These are phyloP conservation scores for Xylariaceae sp. DNA, from an alignment of 2,329 filamentous ascomycete species.

Conservation along the genomic window DNA sequence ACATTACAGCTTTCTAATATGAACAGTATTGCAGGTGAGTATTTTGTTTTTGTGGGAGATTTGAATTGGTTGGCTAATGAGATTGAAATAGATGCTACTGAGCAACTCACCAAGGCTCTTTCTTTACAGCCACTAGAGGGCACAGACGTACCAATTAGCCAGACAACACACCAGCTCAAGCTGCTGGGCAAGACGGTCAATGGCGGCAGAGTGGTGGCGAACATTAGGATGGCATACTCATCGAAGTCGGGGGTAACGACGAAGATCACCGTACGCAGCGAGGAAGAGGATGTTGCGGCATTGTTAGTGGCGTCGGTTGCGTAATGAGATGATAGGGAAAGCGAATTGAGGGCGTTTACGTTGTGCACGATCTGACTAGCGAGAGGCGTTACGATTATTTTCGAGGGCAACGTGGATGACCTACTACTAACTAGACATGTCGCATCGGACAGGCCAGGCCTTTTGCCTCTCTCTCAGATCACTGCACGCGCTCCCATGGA, in stretches of 20 bases:
- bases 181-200: slow-evolving; percentile 91
- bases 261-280: slow-evolving; percentile 86
- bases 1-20: slow-evolving; percentile 81
- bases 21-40: slow-evolving; percentile 86
- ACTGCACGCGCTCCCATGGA: not conserved
- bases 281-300: slow-evolving; percentile 85
- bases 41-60: not conserved
- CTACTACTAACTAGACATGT: slow-evolving; percentile 22
- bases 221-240: slow-evolving; percentile 88
- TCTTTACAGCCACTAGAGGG: slow-evolving; percentile 92
- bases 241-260: slow-evolving; percentile 91
- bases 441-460: slow-evolving; percentile 6
- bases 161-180: slow-evolving; percentile 90
- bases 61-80: slow-evolving; percentile 8
- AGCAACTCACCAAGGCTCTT: slow-evolving; percentile 78
- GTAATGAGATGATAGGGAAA: slow-evolving; percentile 41
- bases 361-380: slow-evolving; percentile 29
- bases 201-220: slow-evolving; percentile 81
- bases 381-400: slow-evolving; percentile 26
- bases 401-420: slow-evolving; percentile 23
- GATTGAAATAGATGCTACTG: slow-evolving; percentile 67
- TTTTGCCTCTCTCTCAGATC: not conserved
- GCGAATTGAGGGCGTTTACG: slow-evolving; percentile 28
- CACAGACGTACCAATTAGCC: slow-evolving; percentile 82
- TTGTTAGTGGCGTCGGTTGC: slow-evolving; percentile 80